Evolutionary conservation across 176 grass and related monocot genomes (phyloP).

Genomic region (Ensete glaucum): DNA sequence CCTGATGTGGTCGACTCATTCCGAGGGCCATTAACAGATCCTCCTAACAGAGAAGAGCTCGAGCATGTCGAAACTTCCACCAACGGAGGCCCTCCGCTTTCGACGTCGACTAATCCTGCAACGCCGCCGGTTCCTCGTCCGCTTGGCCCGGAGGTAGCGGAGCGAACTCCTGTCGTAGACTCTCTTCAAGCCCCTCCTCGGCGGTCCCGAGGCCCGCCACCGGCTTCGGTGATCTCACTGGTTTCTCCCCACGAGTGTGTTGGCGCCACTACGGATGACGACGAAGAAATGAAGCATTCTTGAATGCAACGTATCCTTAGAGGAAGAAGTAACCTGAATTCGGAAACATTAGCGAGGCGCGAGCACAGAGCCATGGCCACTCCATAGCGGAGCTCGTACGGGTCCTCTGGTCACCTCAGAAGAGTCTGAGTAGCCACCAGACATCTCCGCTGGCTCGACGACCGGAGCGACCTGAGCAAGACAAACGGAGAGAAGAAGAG

Average conservation of each 20-base stretch:
- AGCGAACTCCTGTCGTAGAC: conserved; percentile 30
- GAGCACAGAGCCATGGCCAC: conserved; percentile 32
- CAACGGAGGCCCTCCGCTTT: conserved; percentile 34
- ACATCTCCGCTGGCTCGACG: conserved; percentile 36
- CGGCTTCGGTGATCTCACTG: conserved; percentile 25
- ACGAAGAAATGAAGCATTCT: not conserved
- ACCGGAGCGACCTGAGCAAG: not conserved
- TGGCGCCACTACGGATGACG: conserved; percentile 39
- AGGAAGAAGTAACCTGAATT: not conserved
- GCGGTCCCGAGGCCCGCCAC: conserved; percentile 23
- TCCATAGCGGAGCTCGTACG: conserved; percentile 36
- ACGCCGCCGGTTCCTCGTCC: conserved; percentile 33
- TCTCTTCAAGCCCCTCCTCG: conserved; percentile 43
- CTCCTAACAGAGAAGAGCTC: too few relatives aligned
- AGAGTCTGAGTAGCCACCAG: conserved; percentile 6
- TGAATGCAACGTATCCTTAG: too few relatives aligned
- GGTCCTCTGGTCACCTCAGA: conserved; percentile 10
- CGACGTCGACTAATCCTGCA: conserved; percentile 12
- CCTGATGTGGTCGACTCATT: not conserved
- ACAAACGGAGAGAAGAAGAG: not conserved
- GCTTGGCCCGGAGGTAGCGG: conserved; percentile 59
- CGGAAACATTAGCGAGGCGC: conserved; percentile 24
- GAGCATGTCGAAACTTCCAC: not conserved
- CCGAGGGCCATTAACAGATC: too few relatives aligned
- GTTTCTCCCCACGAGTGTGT: conserved; percentile 38